Evolutionary conservation across 306 rosid species (phyloP).

Genomic region (Datisca glomerata): DNA sequence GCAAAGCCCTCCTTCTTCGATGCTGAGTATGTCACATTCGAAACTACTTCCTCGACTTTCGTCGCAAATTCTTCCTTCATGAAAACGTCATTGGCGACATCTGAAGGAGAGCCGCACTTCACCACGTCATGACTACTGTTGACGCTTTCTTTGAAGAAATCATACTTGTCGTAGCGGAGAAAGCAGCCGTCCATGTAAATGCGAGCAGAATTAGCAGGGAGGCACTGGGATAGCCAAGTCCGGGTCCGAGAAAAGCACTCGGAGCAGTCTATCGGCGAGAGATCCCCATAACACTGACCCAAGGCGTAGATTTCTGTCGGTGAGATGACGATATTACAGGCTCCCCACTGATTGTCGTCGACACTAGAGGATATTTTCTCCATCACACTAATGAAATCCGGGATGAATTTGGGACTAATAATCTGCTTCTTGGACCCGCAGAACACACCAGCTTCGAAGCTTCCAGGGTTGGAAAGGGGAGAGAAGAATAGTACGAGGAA

Average conservation of each 20-base stretch:
- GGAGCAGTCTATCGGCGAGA: conserved; percentile 16
- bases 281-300: conserved; percentile 30
- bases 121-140: conserved; percentile 3
- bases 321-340: neutral
- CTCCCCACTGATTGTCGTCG: conserved; percentile 14
- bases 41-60: conserved; percentile 12
- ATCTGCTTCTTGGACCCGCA: conserved; percentile 19
- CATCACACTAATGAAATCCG: conserved; percentile 16
- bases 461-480: neutral
- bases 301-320: conserved; percentile 20
- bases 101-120: conserved; percentile 7
- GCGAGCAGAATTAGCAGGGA: conserved; percentile 25
- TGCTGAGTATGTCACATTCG: conserved; percentile 15
- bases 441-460: conserved; percentile 6
- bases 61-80: conserved; percentile 3
- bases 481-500: neutral
- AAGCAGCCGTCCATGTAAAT: conserved; percentile 40
- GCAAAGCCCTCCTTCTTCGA: conserved; percentile 21
- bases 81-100: neutral
- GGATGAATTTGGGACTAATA: neutral
- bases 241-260: conserved; percentile 22
- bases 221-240: conserved; percentile 21
- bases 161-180: conserved; percentile 35
- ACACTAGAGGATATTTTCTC: conserved; percentile 16
- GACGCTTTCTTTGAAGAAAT: conserved; percentile 17